phyloP scores from a whole-genome alignment of 2,329 filamentous ascomycete genomes.

The Botrytis paeoniae region DNA sequence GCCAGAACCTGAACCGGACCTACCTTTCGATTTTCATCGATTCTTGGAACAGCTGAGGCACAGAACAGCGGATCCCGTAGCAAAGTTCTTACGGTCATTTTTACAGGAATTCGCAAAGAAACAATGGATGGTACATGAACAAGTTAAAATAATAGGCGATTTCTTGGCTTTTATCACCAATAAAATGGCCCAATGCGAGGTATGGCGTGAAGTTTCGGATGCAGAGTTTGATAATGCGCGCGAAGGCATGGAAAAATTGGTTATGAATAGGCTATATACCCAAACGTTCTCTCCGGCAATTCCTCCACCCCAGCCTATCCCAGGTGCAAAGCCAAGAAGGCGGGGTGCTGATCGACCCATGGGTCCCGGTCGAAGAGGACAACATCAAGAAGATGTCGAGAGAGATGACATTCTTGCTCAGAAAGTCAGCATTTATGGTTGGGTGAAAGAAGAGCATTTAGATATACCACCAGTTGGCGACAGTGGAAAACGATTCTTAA shows the following conservation, averaged over 20 bases:
- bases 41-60: conserved; percentile 95
- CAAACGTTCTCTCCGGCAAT: conserved; percentile 98
- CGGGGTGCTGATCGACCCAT: conserved; percentile 66
- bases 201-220: conserved; percentile 94
- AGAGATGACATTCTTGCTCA: conserved; percentile 93
- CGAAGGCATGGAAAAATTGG: conserved; percentile 98
- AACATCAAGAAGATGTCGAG: conserved; percentile 98
- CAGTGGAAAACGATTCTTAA: conserved; percentile 82
- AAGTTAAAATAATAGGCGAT: conserved; percentile 97
- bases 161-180: conserved; percentile 96
- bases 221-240: conserved; percentile 97
- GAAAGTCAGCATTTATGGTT: conserved; percentile 95
- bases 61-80: conserved; percentile 95
- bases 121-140: conserved; percentile 99
- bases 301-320: conserved; percentile 70
- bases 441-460: conserved; percentile 89
- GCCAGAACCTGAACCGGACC: conserved; percentile 73
- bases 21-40: conserved; percentile 95
- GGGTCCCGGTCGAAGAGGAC: conserved; percentile 82
- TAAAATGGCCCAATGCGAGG: conserved; percentile 96
- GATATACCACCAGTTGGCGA: conserved; percentile 85
- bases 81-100: conserved; percentile 92
- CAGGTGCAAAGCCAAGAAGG: conserved; percentile 64
- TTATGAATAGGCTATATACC: conserved; percentile 95
- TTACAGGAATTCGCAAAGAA: conserved; percentile 92